Percentiles rank a stretch among this genome's conserved stretches.
Evolutionary conservation across 352 stramenopile genomes (phyloP).

Genomic region (Globisporangium nagaii): DNA sequence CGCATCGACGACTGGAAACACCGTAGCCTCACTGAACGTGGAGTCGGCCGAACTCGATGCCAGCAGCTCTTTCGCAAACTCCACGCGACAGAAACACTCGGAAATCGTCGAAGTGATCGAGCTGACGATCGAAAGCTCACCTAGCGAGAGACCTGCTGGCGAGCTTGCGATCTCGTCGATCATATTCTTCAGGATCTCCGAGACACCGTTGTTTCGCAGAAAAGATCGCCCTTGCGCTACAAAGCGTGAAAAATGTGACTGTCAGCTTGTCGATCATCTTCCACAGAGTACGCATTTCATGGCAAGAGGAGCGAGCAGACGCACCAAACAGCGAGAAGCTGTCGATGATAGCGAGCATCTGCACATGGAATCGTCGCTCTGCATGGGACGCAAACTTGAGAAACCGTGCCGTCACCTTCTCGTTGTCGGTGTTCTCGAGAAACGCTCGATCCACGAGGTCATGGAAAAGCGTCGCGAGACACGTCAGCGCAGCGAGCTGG

Average conservation of each 20-base stretch:
- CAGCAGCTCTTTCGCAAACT: constrained; percentile 26
- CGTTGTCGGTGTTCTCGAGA: constrained; percentile 22
- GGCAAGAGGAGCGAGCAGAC: not conserved
- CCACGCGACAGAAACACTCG: constrained; percentile 27
- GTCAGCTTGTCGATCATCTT: not conserved
- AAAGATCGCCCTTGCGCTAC: constrained; percentile 14
- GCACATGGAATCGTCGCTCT: constrained; percentile 32
- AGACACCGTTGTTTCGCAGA: not conserved
- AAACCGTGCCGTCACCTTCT: constrained; percentile 17
- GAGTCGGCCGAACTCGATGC: not conserved
- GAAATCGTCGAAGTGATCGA: constrained; percentile 25
- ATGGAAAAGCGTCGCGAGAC: constrained; percentile 21
- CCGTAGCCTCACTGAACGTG: not conserved
- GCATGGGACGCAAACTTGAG: constrained; percentile 24
- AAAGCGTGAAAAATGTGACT: not conserved
- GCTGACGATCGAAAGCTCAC: constrained; percentile 25
- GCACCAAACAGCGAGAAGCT: constrained; percentile 44
- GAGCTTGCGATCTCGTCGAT: constrained; percentile 2
- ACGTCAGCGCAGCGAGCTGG: constrained; percentile 30
- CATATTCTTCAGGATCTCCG: constrained; percentile 13
- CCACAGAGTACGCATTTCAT: not conserved
- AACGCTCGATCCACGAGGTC: constrained; percentile 10
- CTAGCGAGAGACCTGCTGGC: not conserved
- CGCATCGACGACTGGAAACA: constrained; percentile 26
- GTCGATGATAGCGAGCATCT: constrained; percentile 40